Evolutionary conservation across 2,329 filamentous ascomycete genomes (phyloP).

Genomic region (Xylaria sp.): DNA sequence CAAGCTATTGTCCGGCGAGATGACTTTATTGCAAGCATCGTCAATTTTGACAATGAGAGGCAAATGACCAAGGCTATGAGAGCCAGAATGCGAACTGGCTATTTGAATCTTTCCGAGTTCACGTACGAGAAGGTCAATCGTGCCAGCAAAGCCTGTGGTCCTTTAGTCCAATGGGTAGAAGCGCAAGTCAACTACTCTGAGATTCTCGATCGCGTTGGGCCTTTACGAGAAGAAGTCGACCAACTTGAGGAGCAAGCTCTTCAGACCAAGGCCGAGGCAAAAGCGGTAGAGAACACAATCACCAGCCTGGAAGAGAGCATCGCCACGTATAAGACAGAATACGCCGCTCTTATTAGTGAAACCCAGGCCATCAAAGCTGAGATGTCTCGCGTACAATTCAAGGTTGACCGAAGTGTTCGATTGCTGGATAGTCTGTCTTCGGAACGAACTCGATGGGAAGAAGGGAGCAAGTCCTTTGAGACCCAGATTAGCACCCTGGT

Average conservation of each 20-base stretch:
- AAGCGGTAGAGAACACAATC: conserved; percentile 89
- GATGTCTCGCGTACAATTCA: conserved; percentile 96
- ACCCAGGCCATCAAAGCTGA: conserved; percentile 96
- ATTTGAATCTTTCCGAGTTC: conserved; percentile 90
- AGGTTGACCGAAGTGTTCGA: conserved; percentile 94
- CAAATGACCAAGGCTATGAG: conserved; percentile 88
- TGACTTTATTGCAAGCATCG: conserved; percentile 97
- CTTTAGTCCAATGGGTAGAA: conserved; percentile 94
- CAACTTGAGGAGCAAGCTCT: conserved; percentile 86
- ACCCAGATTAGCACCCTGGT: conserved; percentile 97
- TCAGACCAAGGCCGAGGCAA: conserved; percentile 90
- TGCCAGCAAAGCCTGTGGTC: conserved; percentile 95
- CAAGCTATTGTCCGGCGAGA: conserved; percentile 87
- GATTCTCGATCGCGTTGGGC: conserved; percentile 91
- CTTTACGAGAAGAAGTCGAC: conserved; percentile 86
- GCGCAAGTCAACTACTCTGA: conserved; percentile 98
- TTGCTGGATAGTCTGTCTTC: conserved; percentile 94
- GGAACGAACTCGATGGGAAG: conserved; percentile 92
- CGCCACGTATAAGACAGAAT: conserved; percentile 93
- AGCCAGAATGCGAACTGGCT: conserved; percentile 90
- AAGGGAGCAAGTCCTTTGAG: conserved; percentile 96
- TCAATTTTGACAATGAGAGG: conserved; percentile 93
- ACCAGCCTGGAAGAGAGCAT: conserved; percentile 86
- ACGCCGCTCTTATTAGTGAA: conserved; percentile 93
- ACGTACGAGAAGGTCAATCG: conserved; percentile 96